Conservation (phyloP, 179 eudicot genomes). For the Silene coronaria region DNA sequence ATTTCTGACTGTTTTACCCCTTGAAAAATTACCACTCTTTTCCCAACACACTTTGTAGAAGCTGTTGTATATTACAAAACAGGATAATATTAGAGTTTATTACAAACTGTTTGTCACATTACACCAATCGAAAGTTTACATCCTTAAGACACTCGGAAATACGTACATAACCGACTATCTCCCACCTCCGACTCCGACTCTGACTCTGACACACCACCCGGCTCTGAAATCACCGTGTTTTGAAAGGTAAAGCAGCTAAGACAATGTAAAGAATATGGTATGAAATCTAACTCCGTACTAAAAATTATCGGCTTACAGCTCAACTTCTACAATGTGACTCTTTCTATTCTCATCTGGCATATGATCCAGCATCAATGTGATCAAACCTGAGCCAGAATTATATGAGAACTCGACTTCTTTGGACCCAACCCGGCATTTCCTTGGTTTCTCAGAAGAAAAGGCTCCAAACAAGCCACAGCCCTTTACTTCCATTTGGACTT, state of each 20-base stretch:
- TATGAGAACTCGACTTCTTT: constrained; percentile 43
- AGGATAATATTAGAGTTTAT: no score
- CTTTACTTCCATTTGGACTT: constrained; percentile 57
- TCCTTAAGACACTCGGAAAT: neutral
- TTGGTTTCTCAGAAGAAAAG: constrained; percentile 66
- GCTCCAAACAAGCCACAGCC: constrained; percentile 84
- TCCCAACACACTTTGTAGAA: neutral
- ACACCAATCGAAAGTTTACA: neutral
- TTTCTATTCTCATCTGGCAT: constrained; percentile 55
- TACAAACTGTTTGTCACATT: neutral
- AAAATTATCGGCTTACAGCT: constrained; percentile 29
- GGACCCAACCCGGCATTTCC: constrained; percentile 52
- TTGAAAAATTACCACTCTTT: neutral
- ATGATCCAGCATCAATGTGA: constrained; percentile 42
- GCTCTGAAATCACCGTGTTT: neutral
- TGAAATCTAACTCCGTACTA: neutral
- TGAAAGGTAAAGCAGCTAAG: neutral
- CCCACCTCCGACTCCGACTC: neutral
- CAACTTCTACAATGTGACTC: constrained; percentile 57
- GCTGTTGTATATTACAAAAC: neutral
- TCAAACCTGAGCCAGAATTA: constrained; percentile 52
- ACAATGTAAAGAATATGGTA: neutral
- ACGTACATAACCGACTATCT: neutral
- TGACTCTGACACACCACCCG: neutral
- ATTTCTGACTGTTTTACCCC: neutral